Evolutionary conservation across 371 early-diverging fungal species (phyloP).

Genomic region (Actinomucor elegans): DNA sequence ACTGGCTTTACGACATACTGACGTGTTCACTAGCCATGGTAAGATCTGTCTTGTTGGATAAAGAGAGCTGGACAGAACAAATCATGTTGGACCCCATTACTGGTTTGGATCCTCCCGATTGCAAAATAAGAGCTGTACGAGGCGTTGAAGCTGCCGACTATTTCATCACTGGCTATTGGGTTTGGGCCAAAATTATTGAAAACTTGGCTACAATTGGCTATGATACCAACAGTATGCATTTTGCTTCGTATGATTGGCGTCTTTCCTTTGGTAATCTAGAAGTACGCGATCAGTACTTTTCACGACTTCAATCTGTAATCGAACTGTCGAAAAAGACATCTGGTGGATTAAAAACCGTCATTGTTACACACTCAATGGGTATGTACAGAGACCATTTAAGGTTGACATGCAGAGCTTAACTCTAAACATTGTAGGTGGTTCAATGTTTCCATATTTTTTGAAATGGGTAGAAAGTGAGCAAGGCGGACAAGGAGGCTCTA

Average conservation of each 20-base stretch:
- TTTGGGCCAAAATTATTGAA: conserved; percentile 86
- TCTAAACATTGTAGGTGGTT: too few relatives aligned
- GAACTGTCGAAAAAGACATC: conserved; percentile 56
- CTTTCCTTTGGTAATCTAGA: conserved; percentile 84
- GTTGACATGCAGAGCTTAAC: too few relatives aligned
- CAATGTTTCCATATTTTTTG: conserved; percentile 83
- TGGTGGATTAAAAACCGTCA: conserved; percentile 65
- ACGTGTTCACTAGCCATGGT: conserved; percentile 68
- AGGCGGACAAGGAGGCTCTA: conserved; percentile 73
- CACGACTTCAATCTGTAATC: conserved; percentile 74
- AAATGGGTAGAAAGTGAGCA: conserved; percentile 82
- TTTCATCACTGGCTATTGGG: conserved; percentile 93
- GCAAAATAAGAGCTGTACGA: conserved; percentile 86
- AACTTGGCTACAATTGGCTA: conserved; percentile 89
- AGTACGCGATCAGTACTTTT: conserved; percentile 83
- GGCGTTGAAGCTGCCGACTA: conserved; percentile 93
- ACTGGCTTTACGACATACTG: too few relatives aligned
- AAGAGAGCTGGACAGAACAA: conserved; percentile 83
- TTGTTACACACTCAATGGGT: conserved; percentile 71
- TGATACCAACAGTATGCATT: conserved; percentile 83
- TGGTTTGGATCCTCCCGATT: conserved; percentile 85
- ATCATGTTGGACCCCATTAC: conserved; percentile 82
- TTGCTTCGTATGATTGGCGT: conserved; percentile 95
- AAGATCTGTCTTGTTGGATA: conserved; percentile 79
- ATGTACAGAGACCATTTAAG: too few relatives aligned